Base-by-base conservation (phyloP, 75 land plant species). In the Selaginella moellendorffii region DNA sequence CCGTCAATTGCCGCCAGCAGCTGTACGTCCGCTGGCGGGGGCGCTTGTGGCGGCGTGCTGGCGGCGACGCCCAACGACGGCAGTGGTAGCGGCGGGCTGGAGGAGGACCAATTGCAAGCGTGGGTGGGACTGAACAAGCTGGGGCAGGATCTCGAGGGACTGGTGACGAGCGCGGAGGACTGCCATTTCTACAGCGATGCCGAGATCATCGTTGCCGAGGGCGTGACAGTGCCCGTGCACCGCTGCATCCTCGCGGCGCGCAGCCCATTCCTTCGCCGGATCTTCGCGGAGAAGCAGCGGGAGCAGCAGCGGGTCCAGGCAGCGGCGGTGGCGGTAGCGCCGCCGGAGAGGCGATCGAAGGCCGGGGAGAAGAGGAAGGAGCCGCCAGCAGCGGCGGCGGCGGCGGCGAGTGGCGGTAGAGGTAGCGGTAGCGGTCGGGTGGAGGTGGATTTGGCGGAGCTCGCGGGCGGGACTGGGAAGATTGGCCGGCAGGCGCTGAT, bases 191-290 rank as follows among this genome's bases (percentile, higher is more conserved):
- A 63, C 67, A 82, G 79, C 52, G 96, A 90, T 71, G 83, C 80
- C 0, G 76, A 71, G 8, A 70, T 90, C 12, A 17, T 66, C 27
- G 81, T 80, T 12, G 5, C 46, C 46, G 85, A 87, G 27, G 87
- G 78, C 0, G 46, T 20, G 9, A 5, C 68, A 0, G 78, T 87
- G 2, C 76, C 75, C 0, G 76, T 85, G 18, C 85, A 91, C 56
- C 68, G 95, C 10, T 88, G 97, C 71, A 91, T 91, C 52, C 63
- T 91, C 28, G 82, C 95, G 14, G 75, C 80, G 0, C 58, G 97
- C 62, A 78, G 86, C 64, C 54, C 63, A 19, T 88, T 81, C 69
- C 85, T 91, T 28, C 76, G 62, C 42, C 31, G 31, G 23, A 21
- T 58, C 0, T 69, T 74, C 27, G 30, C 52, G 28, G 71, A 29